A percentile compares a stretch with the other conserved stretches of the same genome.
These are phyloP conservation scores for Lyophyllum shimeji DNA, from an alignment of 768 basidiomycete species.

Conservation along the genomic window DNA sequence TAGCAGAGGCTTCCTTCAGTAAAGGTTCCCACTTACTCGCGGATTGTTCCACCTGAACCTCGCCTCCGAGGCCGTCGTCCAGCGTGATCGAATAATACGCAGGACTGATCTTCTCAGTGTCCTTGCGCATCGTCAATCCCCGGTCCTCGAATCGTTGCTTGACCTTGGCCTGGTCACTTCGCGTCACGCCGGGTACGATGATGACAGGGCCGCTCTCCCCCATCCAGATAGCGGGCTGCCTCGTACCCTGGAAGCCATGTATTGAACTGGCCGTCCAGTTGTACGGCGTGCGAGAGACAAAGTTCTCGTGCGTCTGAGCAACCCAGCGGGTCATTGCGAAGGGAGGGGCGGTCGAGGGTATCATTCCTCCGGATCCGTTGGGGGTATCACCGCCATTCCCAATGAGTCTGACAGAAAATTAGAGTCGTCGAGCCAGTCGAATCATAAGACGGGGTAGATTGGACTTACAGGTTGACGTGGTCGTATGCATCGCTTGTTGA, in stretches of 20 bases:
- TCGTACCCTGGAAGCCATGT: slow-evolving; percentile 78
- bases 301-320: slow-evolving; percentile 75
- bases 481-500: slow-evolving; percentile 22
- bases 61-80: slow-evolving; percentile 50
- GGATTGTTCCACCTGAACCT: slow-evolving; percentile 56
- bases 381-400: slow-evolving; percentile 74
- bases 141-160: slow-evolving; percentile 57
- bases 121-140: slow-evolving; percentile 51
- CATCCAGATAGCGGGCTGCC: slow-evolving; percentile 91
- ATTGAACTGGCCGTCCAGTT: slow-evolving; percentile 56
- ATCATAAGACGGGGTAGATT: no score
- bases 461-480: slow-evolving; percentile 29
- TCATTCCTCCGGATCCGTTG: slow-evolving; percentile 75
- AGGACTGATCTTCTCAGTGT: slow-evolving; percentile 51
- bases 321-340: slow-evolving; percentile 90
- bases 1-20: not conserved
- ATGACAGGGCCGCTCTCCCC: slow-evolving; percentile 69
- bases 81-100: slow-evolving; percentile 60
- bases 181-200: slow-evolving; percentile 54
- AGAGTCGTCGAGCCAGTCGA: not conserved
- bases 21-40: slow-evolving; percentile 46
- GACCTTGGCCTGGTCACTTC: slow-evolving; percentile 29
- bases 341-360: slow-evolving; percentile 72
- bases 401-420: slow-evolving; percentile 44
- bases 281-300: slow-evolving; percentile 71